Evolutionary conservation across 148 eudicot genomes (phyloP), one percentile per base, ranked within the genome.

Genomic region (Beta vulgaris): DNA sequence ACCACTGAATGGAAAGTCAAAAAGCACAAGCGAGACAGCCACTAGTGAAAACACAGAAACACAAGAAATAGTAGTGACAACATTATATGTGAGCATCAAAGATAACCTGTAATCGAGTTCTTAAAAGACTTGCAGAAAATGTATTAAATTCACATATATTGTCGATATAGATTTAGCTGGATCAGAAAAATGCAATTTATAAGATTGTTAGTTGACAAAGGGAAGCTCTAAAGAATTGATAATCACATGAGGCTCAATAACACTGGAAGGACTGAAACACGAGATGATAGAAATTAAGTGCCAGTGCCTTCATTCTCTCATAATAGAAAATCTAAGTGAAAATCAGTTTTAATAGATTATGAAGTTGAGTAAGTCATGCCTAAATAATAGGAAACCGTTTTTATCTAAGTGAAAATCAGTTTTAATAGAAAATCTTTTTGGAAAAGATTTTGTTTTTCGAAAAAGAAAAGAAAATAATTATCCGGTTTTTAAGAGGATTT

Each of bases 261-360:
- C 61, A 31, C 42, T 7, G 36, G 23, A 35, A 21, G 23, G 46
- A 23, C 23, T 15, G 63, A 68, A 49, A 36, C 29, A 42, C 14
- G n/a, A n/a, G 19, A 51, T 34, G 26, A 57, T n/a, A 55, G 12
- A 28, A 32, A 42, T 75, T 96, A 96, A n/a, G n/a, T n/a, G n/a
- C n/a, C n/a, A n/a, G n/a, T n/a, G n/a, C n/a, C n/a, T n/a, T n/a
- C n/a, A n/a, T n/a, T n/a, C n/a, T n/a, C n/a, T n/a, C n/a, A n/a
- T n/a, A n/a, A n/a, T n/a, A n/a, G n/a, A n/a, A n/a, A n/a, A n/a
- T n/a, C n/a, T n/a, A n/a, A n/a, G n/a, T n/a, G n/a, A n/a, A n/a
- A n/a, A n/a, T n/a, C n/a, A n/a, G n/a, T n/a, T n/a, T n/a, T n/a
- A n/a, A n/a, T n/a, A n/a, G n/a, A n/a, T n/a, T n/a, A n/a, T n/a